These are phyloP conservation scores for Stephania cephalantha DNA, from an alignment of 164 flowering plant genomes.

Conservation along the genomic window DNA sequence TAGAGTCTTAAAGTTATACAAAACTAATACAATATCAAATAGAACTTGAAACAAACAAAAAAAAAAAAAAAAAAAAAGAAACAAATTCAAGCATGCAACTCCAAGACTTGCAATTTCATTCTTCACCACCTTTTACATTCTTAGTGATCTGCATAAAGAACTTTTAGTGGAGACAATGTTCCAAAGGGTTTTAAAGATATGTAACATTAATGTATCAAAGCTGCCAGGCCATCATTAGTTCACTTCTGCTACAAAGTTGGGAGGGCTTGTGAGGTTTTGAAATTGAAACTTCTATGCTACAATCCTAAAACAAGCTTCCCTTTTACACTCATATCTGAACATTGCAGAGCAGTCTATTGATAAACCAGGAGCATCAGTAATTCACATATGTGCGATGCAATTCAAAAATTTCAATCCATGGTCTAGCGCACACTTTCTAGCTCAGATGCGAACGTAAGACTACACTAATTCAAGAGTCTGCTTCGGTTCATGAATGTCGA, in stretches of 20 bases:
- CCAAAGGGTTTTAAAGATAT: no score
- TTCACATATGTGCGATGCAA: background rate
- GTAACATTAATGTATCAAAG: no score
- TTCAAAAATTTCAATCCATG: background rate
- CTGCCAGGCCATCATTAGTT: background rate
- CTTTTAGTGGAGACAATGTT: no score
- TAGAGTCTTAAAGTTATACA: no score
- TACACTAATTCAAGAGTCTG: background rate
- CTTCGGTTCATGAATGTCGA: background rate
- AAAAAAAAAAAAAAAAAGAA: no score
- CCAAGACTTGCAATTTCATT: no score
- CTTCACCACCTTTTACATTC: no score
- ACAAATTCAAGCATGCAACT: no score
- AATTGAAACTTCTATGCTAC: no score
- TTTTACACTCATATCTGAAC: background rate
- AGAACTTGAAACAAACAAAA: no score
- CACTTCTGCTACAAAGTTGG: background rate
- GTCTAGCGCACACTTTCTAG: background rate
- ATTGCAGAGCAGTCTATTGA: background rate
- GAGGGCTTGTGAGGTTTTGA: background rate
- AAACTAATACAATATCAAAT: no score
- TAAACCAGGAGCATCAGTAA: background rate
- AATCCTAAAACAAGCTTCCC: background rate
- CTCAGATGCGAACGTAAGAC: background rate
- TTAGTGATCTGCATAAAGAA: no score